Evolutionary conservation across 768 basidiomycete genomes (phyloP), one percentile per base, ranked within the genome.

Genomic region (Fomitopsis pulvina): DNA sequence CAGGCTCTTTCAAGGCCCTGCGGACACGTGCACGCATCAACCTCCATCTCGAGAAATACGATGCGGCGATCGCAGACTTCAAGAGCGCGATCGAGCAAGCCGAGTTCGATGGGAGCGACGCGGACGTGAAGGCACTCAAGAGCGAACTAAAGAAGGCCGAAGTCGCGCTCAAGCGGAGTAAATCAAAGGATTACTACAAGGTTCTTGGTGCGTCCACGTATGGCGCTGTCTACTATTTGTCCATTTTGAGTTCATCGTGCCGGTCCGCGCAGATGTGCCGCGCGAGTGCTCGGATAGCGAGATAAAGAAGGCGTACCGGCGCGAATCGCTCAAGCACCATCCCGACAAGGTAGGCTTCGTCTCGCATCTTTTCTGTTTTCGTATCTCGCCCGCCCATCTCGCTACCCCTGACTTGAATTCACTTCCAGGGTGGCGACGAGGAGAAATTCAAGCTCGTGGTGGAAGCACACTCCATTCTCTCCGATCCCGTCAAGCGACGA

Each of bases 401-500:
- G 2, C 54, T 29, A 4, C 42, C 57, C 30, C 3, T 3, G 9
- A 24, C 48, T 57, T 46, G 22, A 53, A 29, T 24, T 30, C 4
- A 10, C 12, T 20, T 16, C 5, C 52, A 90, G 83, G 92, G 94
- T 24, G 94, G 94, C 25, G 90, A 92, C 63, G 93, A 95, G 59
- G 95, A 96, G 62, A 87, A 90, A 58, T 98, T 98, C 79, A 96
- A 97, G 67, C 76, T 92, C 20, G 83, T 91, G 26, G 80, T 74
- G 0, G 92, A 92, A 66, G 88, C 90, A 2, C 76, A 93, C 54
- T 77, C 80, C 7, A 85, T 93, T 3, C 80, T 93, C 2, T 90
- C 87, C 0, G 92, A 93, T 57, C 76, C 88, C 1, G 71, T 70
- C 10, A 72, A 83, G 39, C 76, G 89, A 37, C 74, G 83, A 57